Base-by-base conservation (phyloP, 2,329 filamentous ascomycete species). In the Ophiostoma novo-ulmi region DNA sequence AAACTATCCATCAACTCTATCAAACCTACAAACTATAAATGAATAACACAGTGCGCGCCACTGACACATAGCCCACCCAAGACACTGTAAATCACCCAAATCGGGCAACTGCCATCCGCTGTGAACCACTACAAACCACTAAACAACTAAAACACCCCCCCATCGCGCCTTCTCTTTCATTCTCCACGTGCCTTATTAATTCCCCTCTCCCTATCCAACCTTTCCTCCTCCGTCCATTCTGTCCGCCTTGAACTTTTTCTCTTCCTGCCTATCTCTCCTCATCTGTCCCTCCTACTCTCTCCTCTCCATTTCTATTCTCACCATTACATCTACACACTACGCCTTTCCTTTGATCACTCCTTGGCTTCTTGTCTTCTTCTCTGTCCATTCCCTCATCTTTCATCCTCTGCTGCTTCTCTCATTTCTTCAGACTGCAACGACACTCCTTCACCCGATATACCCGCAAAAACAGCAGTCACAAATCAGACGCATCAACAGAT, bases 141-240 rank as follows among this genome's bases (percentile, higher is more conserved):
- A 26, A 36, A n/a, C 61, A 22, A 65, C 61, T 39, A 36, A 65
- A 65, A 38, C 35, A 39, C 61, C 61, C 35, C 55, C 63, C 63
- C 35, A 65, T 39, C 63, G 63, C 36, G 63, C 63, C 63, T 65
- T 65, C 63, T 17, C 14, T 36, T 22, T 65, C 22, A 31, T 65
- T 41, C 63, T 65, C 63, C 63, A 65, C 36, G 63, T 65, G 63
- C 63, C 63, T 65, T 65, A 65, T 65, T 65, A 65, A 65, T 65
- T 14, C 63, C 63, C 63, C 63, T 65, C 63, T 65, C 63, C 63
- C 63, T 65, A 65, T 65, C 61, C 61, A 64, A 64, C 61, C 61
- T 64, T 64, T 64, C 63, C 63, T 65, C 63, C 20, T 65, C 63
- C n/a, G 63, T 22, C 61, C 55, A 14, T 31, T 65, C 17, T 64